A percentile compares a stretch with the other conserved stretches of the same genome.
Conservation (phyloP, 768 basidiomycete species). For the Crucibulum laeve region DNA sequence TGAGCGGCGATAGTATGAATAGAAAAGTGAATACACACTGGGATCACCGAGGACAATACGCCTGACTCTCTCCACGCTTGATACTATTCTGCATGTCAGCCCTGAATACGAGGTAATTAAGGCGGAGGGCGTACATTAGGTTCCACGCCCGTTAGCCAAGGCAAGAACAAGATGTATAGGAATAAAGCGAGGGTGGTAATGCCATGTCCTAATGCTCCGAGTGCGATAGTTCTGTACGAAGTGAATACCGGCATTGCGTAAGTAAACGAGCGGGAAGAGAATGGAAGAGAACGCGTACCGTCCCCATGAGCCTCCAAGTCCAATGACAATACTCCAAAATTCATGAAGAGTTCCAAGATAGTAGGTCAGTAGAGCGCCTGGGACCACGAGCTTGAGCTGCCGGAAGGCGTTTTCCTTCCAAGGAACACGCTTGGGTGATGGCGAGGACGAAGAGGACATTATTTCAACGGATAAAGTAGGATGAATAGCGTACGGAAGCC, state of each 20-base stretch:
- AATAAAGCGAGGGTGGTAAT: conserved; percentile 65
- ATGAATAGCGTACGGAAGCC: too few relatives aligned
- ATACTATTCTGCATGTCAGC: conserved; percentile 42
- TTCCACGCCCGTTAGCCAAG: conserved; percentile 62
- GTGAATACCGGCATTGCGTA: neutral
- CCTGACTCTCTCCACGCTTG: conserved; percentile 72
- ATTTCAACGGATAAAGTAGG: conserved; percentile 1
- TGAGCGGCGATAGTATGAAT: conserved; percentile 1
- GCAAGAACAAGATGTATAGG: conserved; percentile 64
- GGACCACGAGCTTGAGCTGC: conserved; percentile 74
- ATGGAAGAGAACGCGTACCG: conserved; percentile 34
- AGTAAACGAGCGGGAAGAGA: neutral
- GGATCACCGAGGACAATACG: conserved; percentile 63
- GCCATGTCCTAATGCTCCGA: conserved; percentile 50
- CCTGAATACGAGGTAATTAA: neutral
- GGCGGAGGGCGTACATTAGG: conserved; percentile 54
- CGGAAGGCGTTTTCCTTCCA: conserved; percentile 48
- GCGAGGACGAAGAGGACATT: neutral
- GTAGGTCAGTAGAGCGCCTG: conserved; percentile 63
- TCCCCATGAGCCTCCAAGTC: conserved; percentile 41
- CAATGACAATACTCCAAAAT: conserved; percentile 38
- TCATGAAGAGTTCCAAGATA: conserved; percentile 52
- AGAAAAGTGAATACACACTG: conserved; percentile 28
- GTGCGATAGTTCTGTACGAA: conserved; percentile 43
- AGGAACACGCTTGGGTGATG: conserved; percentile 21